Conservation (phyloP, 148 eudicot species). For the Salicornia ramosissima region DNA sequence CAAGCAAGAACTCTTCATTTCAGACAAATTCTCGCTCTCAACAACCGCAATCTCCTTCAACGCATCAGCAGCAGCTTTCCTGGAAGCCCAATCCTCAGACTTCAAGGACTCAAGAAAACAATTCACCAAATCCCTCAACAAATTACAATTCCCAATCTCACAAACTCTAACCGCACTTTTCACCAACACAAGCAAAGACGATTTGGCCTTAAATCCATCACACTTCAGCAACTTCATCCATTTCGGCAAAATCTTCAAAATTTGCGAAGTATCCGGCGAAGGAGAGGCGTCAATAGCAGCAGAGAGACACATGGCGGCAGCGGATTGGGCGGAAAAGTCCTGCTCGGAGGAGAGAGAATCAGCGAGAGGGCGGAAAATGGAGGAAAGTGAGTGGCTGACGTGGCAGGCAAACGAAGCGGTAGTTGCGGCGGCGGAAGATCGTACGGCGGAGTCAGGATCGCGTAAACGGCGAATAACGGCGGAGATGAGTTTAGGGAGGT, state of each 20-base stretch:
- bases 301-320: constrained; percentile 69
- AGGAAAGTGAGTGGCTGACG: constrained; percentile 27
- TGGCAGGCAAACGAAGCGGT: constrained; percentile 30
- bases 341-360: constrained; percentile 76
- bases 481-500: constrained; percentile 63
- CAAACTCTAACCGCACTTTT: constrained; percentile 54
- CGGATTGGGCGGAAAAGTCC: constrained; percentile 60
- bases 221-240: constrained; percentile 44
- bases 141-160: constrained; percentile 36
- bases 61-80: constrained; percentile 83
- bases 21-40: constrained; percentile 52
- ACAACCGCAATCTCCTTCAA: constrained; percentile 54
- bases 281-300: constrained; percentile 56
- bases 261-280: constrained; percentile 36
- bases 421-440: constrained; percentile 50
- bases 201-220: constrained; percentile 67
- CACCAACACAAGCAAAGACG: constrained; percentile 49
- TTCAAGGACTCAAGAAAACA: constrained; percentile 56
- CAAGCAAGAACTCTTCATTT: constrained; percentile 54
- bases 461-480: constrained; percentile 66
- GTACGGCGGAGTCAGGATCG: constrained; percentile 65
- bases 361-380: constrained; percentile 45
- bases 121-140: constrained; percentile 50
- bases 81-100: constrained; percentile 76
- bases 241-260: constrained; percentile 48